Base-by-base conservation (phyloP, 179 eudicot species). In the Pouteria campechiana region DNA sequence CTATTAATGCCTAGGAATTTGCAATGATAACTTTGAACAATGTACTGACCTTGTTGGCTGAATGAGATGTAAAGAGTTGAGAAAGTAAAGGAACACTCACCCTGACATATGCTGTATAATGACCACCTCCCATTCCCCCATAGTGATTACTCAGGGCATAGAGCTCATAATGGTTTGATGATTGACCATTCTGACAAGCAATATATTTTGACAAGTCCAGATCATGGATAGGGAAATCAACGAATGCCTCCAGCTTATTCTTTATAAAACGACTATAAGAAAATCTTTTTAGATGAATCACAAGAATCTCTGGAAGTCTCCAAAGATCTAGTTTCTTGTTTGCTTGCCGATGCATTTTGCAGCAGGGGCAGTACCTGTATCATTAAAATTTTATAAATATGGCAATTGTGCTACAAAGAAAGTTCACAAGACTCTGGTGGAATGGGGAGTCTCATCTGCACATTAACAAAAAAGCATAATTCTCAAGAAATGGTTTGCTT, bases 271-370 rank as follows among this genome's bases (percentile, higher is more conserved):
- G 68, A 45, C 68, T 71, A 58, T 68, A 74, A 20, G 79, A 66
- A 49, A 81, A 81, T 62, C 92, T 74, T 72, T 78, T 78, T 28
- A 81, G 55, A 52, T 81, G 92, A 53, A 81, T 57, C 44, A 81
- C 73, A 61, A 78, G 48, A 54, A 81, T 58, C 48, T 77, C 73
- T 25, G 92, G 92, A 59, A 78, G 54, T 66, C 86, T 78, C 86
- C 82, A 81, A 28, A 81, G 74, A 64, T 78, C 92, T 28, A 81
- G 56, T 64, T 74, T 81, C 56, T 78, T 81, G 67, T 46, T 74
- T 17, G 86, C 86, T 48, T 74, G 92, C 15, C 56, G 66, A 52
- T 65, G 82, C 44, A 52, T 45, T 53, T 71, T 64, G 73, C 92
- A 81, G 37, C 59, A 41, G 30, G 82, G 79, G 50, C 92, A 81